Percentiles rank a stretch among this genome's conserved stretches.
Evolutionary conservation across 202 grass and related monocot genomes (phyloP).

Genomic region (Schoenoplectus tabernaemontani): DNA sequence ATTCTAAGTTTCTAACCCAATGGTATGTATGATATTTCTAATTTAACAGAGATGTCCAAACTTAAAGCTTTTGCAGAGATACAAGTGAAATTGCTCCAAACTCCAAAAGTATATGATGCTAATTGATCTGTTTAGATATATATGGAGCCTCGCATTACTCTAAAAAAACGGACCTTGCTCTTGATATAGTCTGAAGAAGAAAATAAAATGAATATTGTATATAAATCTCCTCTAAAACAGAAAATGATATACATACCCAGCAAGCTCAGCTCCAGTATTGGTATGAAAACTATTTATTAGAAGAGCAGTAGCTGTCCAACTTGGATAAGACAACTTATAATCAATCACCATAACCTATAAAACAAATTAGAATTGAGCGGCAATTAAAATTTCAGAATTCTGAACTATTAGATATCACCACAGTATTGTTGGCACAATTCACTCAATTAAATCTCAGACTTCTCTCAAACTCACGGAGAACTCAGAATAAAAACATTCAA

Average conservation of each 20-base stretch:
- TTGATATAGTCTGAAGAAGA: background rate
- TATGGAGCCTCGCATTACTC: background rate
- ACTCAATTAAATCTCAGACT: too few relatives aligned
- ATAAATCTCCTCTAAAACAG: background rate
- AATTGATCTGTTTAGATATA: background rate
- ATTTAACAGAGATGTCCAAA: background rate
- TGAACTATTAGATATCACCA: background rate
- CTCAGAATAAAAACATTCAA: too few relatives aligned
- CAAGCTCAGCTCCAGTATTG: constrained; percentile 76
- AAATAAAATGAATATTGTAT: background rate
- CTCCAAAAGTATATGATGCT: background rate
- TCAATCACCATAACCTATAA: constrained; percentile 89
- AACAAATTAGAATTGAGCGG: constrained; percentile 3
- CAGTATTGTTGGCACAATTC: too few relatives aligned
- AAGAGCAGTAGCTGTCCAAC: constrained; percentile 72
- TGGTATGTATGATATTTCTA: background rate
- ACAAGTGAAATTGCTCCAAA: background rate
- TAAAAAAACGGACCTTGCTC: background rate
- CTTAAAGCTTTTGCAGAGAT: background rate
- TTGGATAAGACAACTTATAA: constrained; percentile 88
- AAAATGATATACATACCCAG: constrained; percentile 38
- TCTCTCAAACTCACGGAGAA: too few relatives aligned
- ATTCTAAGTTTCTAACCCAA: background rate
- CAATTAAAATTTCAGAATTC: background rate
- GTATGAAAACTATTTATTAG: constrained; percentile 96